A percentile compares a stretch with the other conserved stretches of the same genome.
Conservation (phyloP, 202 grass and related monocot species). For the Setaria viridis region DNA sequence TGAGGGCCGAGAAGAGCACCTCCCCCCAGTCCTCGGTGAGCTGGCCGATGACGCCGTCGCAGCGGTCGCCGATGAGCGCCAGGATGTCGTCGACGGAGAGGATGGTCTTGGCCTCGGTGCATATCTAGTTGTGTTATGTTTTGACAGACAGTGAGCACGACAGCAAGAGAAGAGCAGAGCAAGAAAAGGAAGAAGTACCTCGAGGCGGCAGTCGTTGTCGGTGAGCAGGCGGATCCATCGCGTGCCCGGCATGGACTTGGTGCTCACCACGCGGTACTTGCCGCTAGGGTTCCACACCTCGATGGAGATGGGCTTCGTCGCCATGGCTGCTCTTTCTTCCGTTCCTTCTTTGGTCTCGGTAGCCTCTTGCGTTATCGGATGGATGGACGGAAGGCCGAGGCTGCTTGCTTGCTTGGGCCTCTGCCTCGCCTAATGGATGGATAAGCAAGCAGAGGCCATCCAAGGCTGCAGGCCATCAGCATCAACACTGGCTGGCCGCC, state of each 20-base stretch:
- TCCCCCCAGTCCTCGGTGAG: conserved; percentile 94
- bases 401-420: too few relatives aligned
- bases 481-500: neutral
- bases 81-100: conserved; percentile 87
- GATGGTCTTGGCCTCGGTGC: conserved; percentile 85
- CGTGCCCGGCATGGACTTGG: conserved; percentile 94
- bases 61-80: conserved; percentile 73
- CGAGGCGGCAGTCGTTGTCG: conserved; percentile 89
- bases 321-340: conserved; percentile 37
- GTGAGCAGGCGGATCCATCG: conserved; percentile 92
- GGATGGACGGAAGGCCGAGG: too few relatives aligned
- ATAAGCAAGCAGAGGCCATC: neutral
- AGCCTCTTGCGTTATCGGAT: neutral
- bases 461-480: neutral
- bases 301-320: conserved; percentile 86
- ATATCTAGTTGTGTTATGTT: conserved; percentile 49
- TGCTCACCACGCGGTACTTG: conserved; percentile 84
- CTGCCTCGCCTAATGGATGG: neutral
- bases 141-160: too few relatives aligned
- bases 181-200: conserved; percentile 12
- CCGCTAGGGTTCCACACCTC: conserved; percentile 95
- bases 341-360: too few relatives aligned
- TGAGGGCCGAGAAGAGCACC: conserved; percentile 87
- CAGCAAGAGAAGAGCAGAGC: too few relatives aligned
- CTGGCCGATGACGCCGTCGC: conserved; percentile 91